These are phyloP conservation scores for Lipomyces orientalis DNA, from an alignment of 805 yeast genomes.

Conservation along the genomic window DNA sequence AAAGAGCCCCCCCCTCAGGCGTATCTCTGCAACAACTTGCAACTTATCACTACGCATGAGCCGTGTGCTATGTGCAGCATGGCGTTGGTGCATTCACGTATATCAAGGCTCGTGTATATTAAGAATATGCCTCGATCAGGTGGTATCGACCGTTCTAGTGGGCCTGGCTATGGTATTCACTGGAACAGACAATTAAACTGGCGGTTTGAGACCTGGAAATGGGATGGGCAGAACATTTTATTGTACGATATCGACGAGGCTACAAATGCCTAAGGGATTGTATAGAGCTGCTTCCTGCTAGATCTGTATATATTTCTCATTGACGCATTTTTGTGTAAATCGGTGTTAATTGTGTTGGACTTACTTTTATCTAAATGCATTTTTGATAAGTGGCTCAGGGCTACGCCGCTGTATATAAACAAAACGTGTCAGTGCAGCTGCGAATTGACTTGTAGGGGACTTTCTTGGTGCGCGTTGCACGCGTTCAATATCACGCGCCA, in stretches of 20 bases:
- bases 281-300: background rate
- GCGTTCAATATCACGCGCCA: too few species aligned
- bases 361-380: background rate
- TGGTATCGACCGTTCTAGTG: conserved; percentile 60
- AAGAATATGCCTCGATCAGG: conserved; percentile 58
- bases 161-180: conserved; percentile 75
- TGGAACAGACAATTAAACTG: conserved; percentile 79
- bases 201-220: conserved; percentile 81
- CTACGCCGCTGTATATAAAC: too few species aligned
- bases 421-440: too few species aligned
- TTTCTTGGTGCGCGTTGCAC: too few species aligned
- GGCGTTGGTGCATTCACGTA: conserved; percentile 93
- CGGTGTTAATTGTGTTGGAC: background rate
- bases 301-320: background rate
- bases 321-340: background rate
- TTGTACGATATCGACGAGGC: conserved; percentile 23
- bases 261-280: conserved; percentile 28
- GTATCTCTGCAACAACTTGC: conserved; percentile 76
- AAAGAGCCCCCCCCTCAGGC: conserved; percentile 31
- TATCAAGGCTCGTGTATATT: conserved; percentile 69
- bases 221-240: conserved; percentile 53
- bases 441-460: too few species aligned
- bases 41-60: conserved; percentile 89
- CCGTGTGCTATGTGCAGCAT: conserved; percentile 97
- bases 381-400: too few species aligned